Evolutionary conservation across 1,284 basidiomycete species (phyloP), one percentile per base, ranked within the genome.

Genomic region (Neolentinus lepideus): DNA sequence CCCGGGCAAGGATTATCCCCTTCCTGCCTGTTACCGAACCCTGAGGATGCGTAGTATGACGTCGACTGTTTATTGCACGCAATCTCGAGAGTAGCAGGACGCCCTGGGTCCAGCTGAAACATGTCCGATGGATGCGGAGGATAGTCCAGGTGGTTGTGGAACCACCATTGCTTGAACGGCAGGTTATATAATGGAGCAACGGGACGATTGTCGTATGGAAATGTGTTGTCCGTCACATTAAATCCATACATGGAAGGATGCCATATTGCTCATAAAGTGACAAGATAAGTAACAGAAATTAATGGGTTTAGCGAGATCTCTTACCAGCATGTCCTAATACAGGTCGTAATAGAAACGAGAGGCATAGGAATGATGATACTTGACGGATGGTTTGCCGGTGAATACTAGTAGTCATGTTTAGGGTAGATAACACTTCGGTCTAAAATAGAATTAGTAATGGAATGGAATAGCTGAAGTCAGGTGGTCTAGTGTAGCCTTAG

Each of bases 101-200:
- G 64, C 22, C 83, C 82, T 0, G 79, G 82, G 1, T 78, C 77
- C n/a, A 87, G 75, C 52, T 78, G 71, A 64, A 85, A 79, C 60
- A 83, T 67, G 62, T 83, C 79, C 12, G 73, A 74, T 0, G 68
- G 62, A 61, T 80, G 72, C 1, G 85, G 84, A 0, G 84, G 84
- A 58, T 75, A 73, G 57, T 71, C 71, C 27, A 81, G 73, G 64
- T 81, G 78, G 26, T 77, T 77, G 62, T 86, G 84, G 69, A 88
- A 84, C 86, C 86, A 90, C 87, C 86, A 89, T 58, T 85, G 64
- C 24, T 76, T 60, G 65, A 87, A 50, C 12, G 47, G 22, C 47
- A 50, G 4, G 47, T 50, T 29, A 11, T 26, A 26, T 22, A 50
- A n/a, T n/a, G 47, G 47, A 12, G 24, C 47, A 21, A 50, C 47